Conservation (phyloP, 2,329 filamentous ascomycete species). For the Exophiala lecanii-corni region DNA sequence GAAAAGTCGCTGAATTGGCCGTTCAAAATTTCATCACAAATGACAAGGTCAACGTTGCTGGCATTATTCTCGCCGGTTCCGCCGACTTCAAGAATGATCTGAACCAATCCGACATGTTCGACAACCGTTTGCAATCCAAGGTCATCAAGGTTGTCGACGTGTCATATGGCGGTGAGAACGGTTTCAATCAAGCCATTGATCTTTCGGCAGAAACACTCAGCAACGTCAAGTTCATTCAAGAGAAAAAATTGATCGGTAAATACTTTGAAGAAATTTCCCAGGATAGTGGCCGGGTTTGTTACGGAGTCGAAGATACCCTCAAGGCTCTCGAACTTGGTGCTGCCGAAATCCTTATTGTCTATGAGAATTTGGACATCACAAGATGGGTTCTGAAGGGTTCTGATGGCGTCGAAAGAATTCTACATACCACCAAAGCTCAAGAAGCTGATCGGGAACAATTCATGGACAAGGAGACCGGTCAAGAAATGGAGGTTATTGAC, state of each 20-base stretch:
- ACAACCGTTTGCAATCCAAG: constrained; percentile 83
- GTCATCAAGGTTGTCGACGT: constrained; percentile 99
- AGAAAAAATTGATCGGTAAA: constrained; percentile 98
- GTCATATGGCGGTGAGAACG: constrained; percentile 97
- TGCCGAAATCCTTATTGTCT: constrained; percentile 90
- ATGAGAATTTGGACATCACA: constrained; percentile 92
- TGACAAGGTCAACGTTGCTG: constrained; percentile 97
- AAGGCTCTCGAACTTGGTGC: constrained; percentile 95
- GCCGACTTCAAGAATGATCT: constrained; percentile 99
- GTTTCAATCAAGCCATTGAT: constrained; percentile 99
- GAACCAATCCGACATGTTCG: constrained; percentile 96
- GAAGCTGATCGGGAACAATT: constrained; percentile 79
- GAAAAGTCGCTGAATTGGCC: constrained; percentile 94
- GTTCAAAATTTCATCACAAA: constrained; percentile 98
- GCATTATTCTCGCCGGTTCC: constrained; percentile 90
- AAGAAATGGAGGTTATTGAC: constrained; percentile 92
- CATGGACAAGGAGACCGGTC: constrained; percentile 90
- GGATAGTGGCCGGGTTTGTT: constrained; percentile 94
- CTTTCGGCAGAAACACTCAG: constrained; percentile 89
- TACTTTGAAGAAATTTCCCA: constrained; percentile 99
- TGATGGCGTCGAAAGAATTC: constrained; percentile 63
- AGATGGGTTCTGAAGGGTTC: constrained; percentile 85
- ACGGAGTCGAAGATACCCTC: constrained; percentile 94
- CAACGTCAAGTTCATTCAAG: constrained; percentile 99
- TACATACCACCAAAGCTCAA: constrained; percentile 85